Evolutionary conservation across 2,329 filamentous ascomycete genomes (phyloP).

Genomic region (Chrysoporthe cubensis): DNA sequence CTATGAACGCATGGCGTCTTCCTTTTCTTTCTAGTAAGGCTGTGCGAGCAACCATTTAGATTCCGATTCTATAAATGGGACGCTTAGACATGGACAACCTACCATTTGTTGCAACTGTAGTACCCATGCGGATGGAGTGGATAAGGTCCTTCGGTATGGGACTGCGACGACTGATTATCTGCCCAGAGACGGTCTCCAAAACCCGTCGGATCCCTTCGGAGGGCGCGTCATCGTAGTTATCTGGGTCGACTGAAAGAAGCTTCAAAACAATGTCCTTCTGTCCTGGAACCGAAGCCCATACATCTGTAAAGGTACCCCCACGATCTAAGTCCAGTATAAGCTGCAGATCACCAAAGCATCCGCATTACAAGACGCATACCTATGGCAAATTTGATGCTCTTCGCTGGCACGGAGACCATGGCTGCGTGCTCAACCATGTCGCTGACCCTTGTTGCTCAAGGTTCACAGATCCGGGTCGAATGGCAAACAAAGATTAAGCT

Average conservation of each 20-base stretch:
- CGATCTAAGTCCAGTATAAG: slow-evolving; percentile 18
- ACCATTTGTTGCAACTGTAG: slow-evolving; percentile 47
- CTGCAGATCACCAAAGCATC: not conserved
- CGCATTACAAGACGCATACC: slow-evolving; percentile 1
- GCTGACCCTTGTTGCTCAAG: slow-evolving; percentile 10
- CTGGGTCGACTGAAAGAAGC: slow-evolving; percentile 38
- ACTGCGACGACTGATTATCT: slow-evolving; percentile 11
- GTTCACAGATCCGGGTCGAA: not conserved
- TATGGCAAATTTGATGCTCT: slow-evolving; percentile 26
- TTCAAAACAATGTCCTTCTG: slow-evolving; percentile 69
- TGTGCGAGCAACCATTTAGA: slow-evolving; percentile 1
- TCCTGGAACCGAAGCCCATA: slow-evolving; percentile 23
- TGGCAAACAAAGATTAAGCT: too few species aligned
- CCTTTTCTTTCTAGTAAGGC: slow-evolving; percentile 30
- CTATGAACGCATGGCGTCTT: slow-evolving; percentile 26
- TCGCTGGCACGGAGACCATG: slow-evolving; percentile 6
- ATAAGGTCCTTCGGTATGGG: slow-evolving; percentile 19
- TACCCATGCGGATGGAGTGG: slow-evolving; percentile 51
- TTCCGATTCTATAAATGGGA: not conserved
- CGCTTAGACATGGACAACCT: not conserved
- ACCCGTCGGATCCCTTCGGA: slow-evolving; percentile 38
- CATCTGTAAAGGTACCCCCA: slow-evolving; percentile 27
- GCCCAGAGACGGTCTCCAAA: slow-evolving; percentile 17
- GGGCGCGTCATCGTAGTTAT: slow-evolving; percentile 50
- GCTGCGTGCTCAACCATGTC: slow-evolving; percentile 4